Conservation (phyloP, 257 asterid genomes). For the Primulina tabacum region DNA sequence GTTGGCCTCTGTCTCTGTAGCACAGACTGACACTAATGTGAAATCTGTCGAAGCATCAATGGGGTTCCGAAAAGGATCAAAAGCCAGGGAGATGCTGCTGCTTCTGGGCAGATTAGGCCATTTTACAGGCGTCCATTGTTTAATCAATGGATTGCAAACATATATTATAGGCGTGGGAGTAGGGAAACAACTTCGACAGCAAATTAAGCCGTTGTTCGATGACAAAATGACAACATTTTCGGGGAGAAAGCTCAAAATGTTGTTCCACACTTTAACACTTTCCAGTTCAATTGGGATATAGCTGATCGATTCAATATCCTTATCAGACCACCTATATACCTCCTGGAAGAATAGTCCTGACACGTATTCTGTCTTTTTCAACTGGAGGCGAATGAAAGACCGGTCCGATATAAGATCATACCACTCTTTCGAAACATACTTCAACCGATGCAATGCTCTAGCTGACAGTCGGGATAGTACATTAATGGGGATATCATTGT, state of each 20-base stretch:
- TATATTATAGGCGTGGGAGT: conserved; percentile 32
- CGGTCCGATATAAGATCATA: conserved; percentile 43
- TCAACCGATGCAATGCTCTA: conserved; percentile 26
- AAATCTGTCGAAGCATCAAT: conserved; percentile 38
- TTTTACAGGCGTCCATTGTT: conserved; percentile 36
- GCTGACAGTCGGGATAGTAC: too few species aligned
- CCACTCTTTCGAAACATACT: conserved; percentile 61
- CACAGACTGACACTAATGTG: conserved; percentile 41
- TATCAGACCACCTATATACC: conserved; percentile 34
- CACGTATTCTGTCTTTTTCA: conserved; percentile 33
- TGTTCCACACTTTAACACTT: conserved; percentile 11
- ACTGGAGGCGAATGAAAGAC: conserved; percentile 35
- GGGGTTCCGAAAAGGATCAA: conserved; percentile 41
- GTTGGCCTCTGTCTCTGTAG: not conserved
- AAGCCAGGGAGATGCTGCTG: conserved; percentile 44
- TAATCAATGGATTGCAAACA: conserved; percentile 69
- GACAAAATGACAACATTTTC: conserved; percentile 34
- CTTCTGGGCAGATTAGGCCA: conserved; percentile 42
- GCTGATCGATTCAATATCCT: conserved; percentile 34
- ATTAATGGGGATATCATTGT: too few species aligned
- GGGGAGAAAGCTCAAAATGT: conserved; percentile 56
- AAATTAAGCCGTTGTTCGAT: conserved; percentile 37
- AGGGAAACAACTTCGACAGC: conserved; percentile 59
- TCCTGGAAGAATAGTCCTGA: conserved; percentile 68
- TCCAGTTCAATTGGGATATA: conserved; percentile 40